Evolutionary conservation across 306 rosid genomes (phyloP), one percentile per base, ranked within the genome.

Genomic region (Pyrus bretschneideri): DNA sequence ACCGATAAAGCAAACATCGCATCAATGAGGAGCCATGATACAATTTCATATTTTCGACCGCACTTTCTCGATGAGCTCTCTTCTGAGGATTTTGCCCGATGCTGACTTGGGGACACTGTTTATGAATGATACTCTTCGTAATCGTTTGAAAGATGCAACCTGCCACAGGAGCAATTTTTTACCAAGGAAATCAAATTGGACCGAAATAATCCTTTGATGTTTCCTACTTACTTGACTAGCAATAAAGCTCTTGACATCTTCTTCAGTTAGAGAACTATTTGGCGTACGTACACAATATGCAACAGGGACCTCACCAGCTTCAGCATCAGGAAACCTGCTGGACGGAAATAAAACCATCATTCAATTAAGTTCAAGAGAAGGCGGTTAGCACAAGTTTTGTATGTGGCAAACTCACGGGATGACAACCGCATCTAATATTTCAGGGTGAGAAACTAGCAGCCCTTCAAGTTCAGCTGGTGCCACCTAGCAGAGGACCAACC

Each of bases 391-490:
- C 21, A 38, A 49, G 15, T n/a, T 46, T 71, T 51, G n/a, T 21
- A 19, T 65, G 63, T 21, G 40, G 3, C 73, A 70, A 18, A 86
- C 96, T 89, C 82, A 95, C 98, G 96, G 97, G 78, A 95, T 90
- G 82, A 95, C 98, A 75, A 95, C 98, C 13, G 98, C 95, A 76
- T 95, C 98, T 62, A 89, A 77, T 80, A 95, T 88, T 82, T 92
- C 97, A 60, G 97, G 93, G 83, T 95, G 97, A 84, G 97, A 92
- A 81, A 95, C 84, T 45, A 95, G 93, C 74, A 92, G 86, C 55
- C 93, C 97, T 87, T 95, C 98, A 54, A 95, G 96, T 81, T 92
- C 98, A 51, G 98, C 97, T 57, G 98, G 98, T 5, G 98, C 98
- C 82, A 95, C 97, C 97, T 92, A 82, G 35, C 38, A 72, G 33